Percentiles rank a stretch among this genome's conserved stretches.
These are phyloP conservation scores for Salix brachista DNA, from an alignment of 345 rosid genomes.

Conservation along the genomic window DNA sequence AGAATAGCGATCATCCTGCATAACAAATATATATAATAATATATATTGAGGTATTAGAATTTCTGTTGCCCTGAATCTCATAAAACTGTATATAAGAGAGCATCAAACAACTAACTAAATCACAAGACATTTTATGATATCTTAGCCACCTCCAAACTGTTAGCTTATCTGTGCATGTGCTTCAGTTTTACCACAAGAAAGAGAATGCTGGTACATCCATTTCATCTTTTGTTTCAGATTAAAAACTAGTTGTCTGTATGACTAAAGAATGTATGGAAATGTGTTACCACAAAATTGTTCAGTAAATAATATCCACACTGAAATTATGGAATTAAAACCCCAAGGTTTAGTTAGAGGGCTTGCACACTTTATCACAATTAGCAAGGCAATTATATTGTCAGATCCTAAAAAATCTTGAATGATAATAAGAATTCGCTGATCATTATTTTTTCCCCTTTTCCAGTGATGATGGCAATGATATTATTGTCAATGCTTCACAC, in stretches of 20 bases:
- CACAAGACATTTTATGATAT: background rate
- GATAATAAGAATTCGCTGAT: no score
- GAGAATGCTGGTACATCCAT: background rate
- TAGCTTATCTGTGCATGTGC: background rate
- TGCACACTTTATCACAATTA: no score
- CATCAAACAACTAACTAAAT: background rate
- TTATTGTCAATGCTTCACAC: no score
- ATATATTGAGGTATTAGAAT: slow-evolving; percentile 1
- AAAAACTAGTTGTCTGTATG: background rate
- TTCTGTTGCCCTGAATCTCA: background rate
- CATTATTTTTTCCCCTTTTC: no score
- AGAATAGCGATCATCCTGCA: slow-evolving; percentile 84
- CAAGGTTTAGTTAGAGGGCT: no score
- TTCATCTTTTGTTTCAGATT: background rate
- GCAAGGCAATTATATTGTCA: no score
- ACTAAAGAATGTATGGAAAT: background rate
- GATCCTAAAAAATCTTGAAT: no score
- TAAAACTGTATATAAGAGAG: background rate
- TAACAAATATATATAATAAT: background rate
- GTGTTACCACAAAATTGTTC: no score
- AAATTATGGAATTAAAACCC: no score
- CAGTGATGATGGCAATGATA: no score
- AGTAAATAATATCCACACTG: no score
- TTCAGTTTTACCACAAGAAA: background rate
- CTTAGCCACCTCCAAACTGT: background rate